Conservation (phyloP, 495 filamentous ascomycete species). For the Penicillium nucicola region DNA sequence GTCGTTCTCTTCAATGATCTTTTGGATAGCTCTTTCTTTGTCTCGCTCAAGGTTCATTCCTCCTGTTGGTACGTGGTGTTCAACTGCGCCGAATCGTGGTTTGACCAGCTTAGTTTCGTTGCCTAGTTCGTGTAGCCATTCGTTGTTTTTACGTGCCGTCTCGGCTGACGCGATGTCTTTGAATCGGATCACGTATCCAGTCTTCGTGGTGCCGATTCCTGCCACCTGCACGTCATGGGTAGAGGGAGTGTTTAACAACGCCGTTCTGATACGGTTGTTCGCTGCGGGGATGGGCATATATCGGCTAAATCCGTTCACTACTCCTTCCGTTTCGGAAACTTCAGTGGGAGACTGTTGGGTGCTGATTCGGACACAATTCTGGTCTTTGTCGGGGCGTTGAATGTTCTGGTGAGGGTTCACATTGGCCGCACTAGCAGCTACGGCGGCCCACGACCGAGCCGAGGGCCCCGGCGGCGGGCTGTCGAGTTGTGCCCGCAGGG, state of each 20-base stretch:
- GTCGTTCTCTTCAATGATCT: conserved; percentile 3
- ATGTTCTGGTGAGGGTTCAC: background rate
- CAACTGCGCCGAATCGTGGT: conserved; percentile 15
- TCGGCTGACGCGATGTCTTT: conserved; percentile 16
- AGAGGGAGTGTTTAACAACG: conserved; percentile 4
- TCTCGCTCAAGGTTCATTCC: conserved; percentile 12
- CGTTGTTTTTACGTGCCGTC: conserved; percentile 1
- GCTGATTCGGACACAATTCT: conserved; percentile 12
- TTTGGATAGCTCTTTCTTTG: conserved; percentile 3
- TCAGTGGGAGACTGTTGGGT: conserved; percentile 15
- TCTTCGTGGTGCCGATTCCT: conserved; percentile 17
- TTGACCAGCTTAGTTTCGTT: conserved; percentile 22
- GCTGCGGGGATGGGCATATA: conserved; percentile 16
- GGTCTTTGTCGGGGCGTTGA: conserved; percentile 6
- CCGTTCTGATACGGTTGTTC: conserved; percentile 14
- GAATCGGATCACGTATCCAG: conserved; percentile 22
- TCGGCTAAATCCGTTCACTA: conserved; percentile 13
- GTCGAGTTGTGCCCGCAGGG: conserved; percentile 7
- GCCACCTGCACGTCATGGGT: conserved; percentile 17
- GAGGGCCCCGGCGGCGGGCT: background rate
- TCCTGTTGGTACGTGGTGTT: conserved; percentile 21
- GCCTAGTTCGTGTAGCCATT: conserved; percentile 13
- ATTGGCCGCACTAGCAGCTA: no score
- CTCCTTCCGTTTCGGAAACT: conserved; percentile 13
- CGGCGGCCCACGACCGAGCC: background rate